These are phyloP conservation scores for Oryza meyeriana DNA, from an alignment of 176 grass and related monocot species.

Conservation along the genomic window DNA sequence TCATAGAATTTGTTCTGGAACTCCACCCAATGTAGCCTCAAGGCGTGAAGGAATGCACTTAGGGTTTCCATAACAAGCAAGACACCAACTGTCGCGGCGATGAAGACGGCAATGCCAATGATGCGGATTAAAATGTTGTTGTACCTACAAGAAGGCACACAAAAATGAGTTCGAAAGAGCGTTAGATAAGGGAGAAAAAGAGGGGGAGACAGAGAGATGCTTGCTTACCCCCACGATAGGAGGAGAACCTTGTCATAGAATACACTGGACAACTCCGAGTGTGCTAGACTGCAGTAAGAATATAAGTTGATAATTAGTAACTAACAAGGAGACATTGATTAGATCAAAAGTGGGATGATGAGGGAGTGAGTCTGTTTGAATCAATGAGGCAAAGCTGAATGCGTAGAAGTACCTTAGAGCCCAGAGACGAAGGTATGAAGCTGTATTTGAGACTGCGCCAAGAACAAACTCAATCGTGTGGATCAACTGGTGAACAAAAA, in stretches of 20 bases:
- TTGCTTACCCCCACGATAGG: slow-evolving; percentile 65
- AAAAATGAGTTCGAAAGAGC: neutral
- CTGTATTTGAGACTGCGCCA: slow-evolving; percentile 92
- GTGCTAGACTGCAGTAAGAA: slow-evolving; percentile 72
- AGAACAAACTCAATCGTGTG: slow-evolving; percentile 99
- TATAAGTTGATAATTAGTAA: slow-evolving; percentile 20
- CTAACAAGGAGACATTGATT: neutral
- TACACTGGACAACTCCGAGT: slow-evolving; percentile 82
- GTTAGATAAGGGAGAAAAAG: neutral
- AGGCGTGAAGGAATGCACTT: slow-evolving; percentile 89
- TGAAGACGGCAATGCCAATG: slow-evolving; percentile 56
- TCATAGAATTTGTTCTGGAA: slow-evolving; percentile 99
- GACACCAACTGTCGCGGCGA: slow-evolving; percentile 72
- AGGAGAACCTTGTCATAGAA: slow-evolving; percentile 96
- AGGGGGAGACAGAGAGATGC: neutral
- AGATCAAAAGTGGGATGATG: neutral
- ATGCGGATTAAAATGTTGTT: slow-evolving; percentile 51
- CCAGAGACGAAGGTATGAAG: slow-evolving; percentile 97
- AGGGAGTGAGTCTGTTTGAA: neutral
- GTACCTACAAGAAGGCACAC: slow-evolving; percentile 47
- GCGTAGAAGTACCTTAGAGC: slow-evolving; percentile 66
- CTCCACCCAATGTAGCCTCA: slow-evolving; percentile 99
- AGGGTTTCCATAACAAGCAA: slow-evolving; percentile 98
- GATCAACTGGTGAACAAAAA: slow-evolving; percentile 95
- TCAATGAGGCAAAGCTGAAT: neutral